phyloP scores from a whole-genome alignment of 805 yeast genomes.

The Metschnikowia sp. region DNA sequence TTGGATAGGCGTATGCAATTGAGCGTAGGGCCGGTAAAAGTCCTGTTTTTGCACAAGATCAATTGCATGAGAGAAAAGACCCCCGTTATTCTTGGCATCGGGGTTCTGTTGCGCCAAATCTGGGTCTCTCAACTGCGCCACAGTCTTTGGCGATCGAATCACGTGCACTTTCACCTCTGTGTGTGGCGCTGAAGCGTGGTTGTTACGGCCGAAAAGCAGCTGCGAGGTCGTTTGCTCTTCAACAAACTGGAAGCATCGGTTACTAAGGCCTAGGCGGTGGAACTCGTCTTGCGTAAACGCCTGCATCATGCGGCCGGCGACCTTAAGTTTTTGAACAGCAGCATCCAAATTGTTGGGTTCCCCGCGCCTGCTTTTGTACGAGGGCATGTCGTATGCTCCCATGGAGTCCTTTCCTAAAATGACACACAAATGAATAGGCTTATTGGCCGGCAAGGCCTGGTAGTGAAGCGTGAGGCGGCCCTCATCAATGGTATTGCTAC shows the following conservation, averaged over 20 bases:
- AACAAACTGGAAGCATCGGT: conserved; percentile 69
- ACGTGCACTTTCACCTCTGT: conserved; percentile 77
- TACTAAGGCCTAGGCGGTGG: conserved; percentile 73
- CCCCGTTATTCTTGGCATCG: conserved; percentile 69
- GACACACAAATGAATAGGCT: conserved; percentile 79
- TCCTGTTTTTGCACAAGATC: conserved; percentile 52
- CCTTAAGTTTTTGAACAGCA: conserved; percentile 70
- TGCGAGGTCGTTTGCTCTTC: conserved; percentile 45
- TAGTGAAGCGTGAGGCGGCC: conserved; percentile 23
- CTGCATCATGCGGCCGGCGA: conserved; percentile 85
- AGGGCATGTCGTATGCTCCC: conserved; percentile 66
- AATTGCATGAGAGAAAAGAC: conserved; percentile 71
- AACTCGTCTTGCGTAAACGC: conserved; percentile 90
- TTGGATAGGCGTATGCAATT: conserved; percentile 49
- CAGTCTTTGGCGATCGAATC: conserved; percentile 61
- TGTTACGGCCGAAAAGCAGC: conserved; percentile 31
- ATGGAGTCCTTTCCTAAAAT: conserved; percentile 76
- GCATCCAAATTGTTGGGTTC: conserved; percentile 68
- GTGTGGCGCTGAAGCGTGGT: conserved; percentile 51
- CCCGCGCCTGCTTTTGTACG: conserved; percentile 37
- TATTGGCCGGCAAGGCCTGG: conserved; percentile 57
- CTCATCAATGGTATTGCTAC: conserved; percentile 30
- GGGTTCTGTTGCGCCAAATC: conserved; percentile 85
- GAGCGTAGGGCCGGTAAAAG: conserved; percentile 42
- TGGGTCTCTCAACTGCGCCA: conserved; percentile 69